phyloP scores from a whole-genome alignment of 768 basidiomycete genomes.

The Gyrodon lividus region DNA sequence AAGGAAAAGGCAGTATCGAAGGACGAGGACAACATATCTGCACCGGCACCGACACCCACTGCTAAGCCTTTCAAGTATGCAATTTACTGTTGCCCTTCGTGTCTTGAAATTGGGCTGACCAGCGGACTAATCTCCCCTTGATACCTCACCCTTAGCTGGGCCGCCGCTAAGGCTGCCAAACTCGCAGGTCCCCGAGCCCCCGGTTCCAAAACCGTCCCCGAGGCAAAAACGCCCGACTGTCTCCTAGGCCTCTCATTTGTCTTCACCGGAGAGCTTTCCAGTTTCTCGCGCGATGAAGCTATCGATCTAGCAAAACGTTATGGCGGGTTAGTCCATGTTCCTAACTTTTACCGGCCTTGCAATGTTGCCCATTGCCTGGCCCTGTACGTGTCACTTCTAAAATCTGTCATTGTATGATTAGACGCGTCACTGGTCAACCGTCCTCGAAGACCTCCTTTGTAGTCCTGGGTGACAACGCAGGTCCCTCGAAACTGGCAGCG shows the following conservation, averaged over 20 bases:
- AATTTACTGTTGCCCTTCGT: neutral
- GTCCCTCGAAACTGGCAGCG: constrained; percentile 81
- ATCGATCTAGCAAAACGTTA: constrained; percentile 87
- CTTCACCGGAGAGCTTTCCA: constrained; percentile 90
- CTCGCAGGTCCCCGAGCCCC: constrained; percentile 55
- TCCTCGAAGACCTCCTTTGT: constrained; percentile 91
- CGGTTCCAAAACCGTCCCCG: constrained; percentile 61
- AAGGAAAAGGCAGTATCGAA: constrained; percentile 14
- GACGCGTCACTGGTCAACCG: constrained; percentile 83
- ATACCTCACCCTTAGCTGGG: constrained; percentile 44
- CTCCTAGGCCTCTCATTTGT: constrained; percentile 88
- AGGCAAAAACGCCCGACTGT: constrained; percentile 76
- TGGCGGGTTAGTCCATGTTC: constrained; percentile 67
- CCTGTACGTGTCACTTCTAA: neutral
- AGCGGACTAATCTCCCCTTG: neutral
- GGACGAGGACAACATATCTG: neutral
- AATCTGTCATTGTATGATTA: constrained; percentile 30
- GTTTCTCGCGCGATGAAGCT: constrained; percentile 86
- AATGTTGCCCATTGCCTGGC: neutral
- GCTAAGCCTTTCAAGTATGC: constrained; percentile 29
- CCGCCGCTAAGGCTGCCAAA: constrained; percentile 57
- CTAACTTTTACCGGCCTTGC: neutral
- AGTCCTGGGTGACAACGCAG: constrained; percentile 84
- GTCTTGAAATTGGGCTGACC: too few species aligned
- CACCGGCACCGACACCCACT: neutral